Evolutionary conservation across 306 rosid species (phyloP).

Genomic region (Betula pendula): DNA sequence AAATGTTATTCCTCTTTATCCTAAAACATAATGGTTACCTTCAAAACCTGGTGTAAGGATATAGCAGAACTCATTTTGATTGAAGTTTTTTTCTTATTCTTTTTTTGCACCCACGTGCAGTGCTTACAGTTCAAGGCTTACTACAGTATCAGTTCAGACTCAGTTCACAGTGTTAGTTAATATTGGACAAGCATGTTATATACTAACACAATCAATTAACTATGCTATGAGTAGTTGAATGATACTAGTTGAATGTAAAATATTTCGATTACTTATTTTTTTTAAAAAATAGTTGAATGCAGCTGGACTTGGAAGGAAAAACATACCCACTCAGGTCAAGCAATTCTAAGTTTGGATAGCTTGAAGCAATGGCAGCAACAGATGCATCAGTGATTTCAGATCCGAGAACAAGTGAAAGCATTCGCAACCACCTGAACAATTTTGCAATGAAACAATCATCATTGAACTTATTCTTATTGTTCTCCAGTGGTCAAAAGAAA

Average conservation of each 20-base stretch:
- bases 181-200: too few species aligned
- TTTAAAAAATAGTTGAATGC: too few species aligned
- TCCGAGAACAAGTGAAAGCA: constrained; percentile 98
- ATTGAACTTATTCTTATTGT: constrained; percentile 23
- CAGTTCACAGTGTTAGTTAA: not conserved
- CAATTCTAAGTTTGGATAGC: constrained; percentile 76
- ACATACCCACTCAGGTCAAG: constrained; percentile 96
- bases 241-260: too few species aligned
- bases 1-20: not conserved
- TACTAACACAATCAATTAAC: not conserved
- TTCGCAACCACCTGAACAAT: constrained; percentile 65
- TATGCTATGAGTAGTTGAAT: too few species aligned
- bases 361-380: constrained; percentile 91
- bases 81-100: not conserved
- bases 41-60: not conserved
- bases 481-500: constrained; percentile 4
- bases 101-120: not conserved
- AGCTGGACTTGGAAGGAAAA: constrained; percentile 13
- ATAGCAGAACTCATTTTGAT: not conserved
- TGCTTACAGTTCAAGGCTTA: not conserved
- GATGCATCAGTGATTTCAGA: constrained; percentile 94
- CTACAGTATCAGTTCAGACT: not conserved
- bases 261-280: too few species aligned
- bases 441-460: constrained; percentile 24
- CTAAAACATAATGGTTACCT: not conserved